Conservation (phyloP, 805 yeast genomes). For the Metschnikowia arizonensis region DNA sequence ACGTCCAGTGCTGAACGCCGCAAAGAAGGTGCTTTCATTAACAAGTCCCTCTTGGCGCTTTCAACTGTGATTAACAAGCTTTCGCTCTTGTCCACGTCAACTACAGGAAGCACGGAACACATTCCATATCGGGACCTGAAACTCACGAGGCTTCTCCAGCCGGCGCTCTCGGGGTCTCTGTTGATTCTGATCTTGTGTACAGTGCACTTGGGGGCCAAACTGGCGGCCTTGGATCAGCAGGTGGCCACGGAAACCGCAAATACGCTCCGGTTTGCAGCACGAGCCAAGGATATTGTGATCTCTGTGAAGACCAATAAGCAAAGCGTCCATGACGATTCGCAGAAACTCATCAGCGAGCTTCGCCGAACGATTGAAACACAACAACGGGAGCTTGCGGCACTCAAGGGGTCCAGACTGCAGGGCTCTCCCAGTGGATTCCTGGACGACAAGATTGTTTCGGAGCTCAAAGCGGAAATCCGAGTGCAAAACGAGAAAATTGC, state of each 20-base stretch:
- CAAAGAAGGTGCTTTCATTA: conserved; percentile 90
- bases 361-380: conserved; percentile 59
- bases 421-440: neutral
- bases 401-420: conserved; percentile 20
- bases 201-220: conserved; percentile 54
- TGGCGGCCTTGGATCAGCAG: conserved; percentile 27
- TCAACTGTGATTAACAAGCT: conserved; percentile 89
- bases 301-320: conserved; percentile 53
- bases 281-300: conserved; percentile 83
- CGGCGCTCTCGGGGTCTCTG: conserved; percentile 84
- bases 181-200: conserved; percentile 85
- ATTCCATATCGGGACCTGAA: conserved; percentile 93
- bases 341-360: conserved; percentile 49
- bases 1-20: conserved; percentile 70
- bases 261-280: conserved; percentile 85
- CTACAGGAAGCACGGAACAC: conserved; percentile 45
- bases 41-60: conserved; percentile 82
- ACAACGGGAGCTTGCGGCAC: conserved; percentile 45
- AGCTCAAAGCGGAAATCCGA: conserved; percentile 56
- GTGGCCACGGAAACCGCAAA: conserved; percentile 76
- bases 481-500: conserved; percentile 64
- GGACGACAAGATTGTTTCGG: neutral
- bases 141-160: conserved; percentile 83
- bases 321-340: conserved; percentile 36
- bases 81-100: conserved; percentile 34